Evolutionary conservation across 2,329 filamentous ascomycete species (phyloP), one percentile per base, ranked within the genome.

Genomic region (Cladosporium velox): DNA sequence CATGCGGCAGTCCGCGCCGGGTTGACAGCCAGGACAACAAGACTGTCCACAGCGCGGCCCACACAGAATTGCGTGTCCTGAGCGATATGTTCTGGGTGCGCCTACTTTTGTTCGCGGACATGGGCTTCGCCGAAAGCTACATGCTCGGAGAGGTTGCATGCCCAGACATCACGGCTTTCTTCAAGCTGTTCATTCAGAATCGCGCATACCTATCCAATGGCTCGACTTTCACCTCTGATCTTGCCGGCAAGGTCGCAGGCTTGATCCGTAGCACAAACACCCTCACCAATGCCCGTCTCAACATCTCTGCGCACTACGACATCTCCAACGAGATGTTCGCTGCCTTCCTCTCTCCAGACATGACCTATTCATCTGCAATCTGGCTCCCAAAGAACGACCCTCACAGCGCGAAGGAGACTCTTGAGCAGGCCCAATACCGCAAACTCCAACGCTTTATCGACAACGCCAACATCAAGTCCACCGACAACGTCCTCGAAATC

Each of bases 311-410:
- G 4, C 90, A 92, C 70, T 92, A 92, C 75, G 90, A 92, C 72
- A 90, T 91, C 68, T 88, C 86, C 69, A 92, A 92, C 72, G 87
- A 88, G 66, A 90, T 91, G 87, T 91, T 92, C 71, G 87, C 88
- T 6, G 88, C 89, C 0, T 91, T 91, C 70, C 80, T 91, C 32
- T 90, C 88, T 0, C 82, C 85, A n/a, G 90, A 91, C 72, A 91
- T 92, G 89, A 91, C 89, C 4, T 91, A 91, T 72, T 91, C 88
- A 0, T 91, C 89, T 73, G 86, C 89, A 2, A 87, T 91, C 59
- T 90, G 89, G 88, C 79, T 82, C 54, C 79, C 78, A 0, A 77
- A 75, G 41, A 79, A 79, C 12, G 78, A 81, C 57, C 72, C 78
- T 3, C 69, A 77, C 47, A 75, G 75, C n/a, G 70, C 75, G 5